Percentiles rank a stretch among this genome's conserved stretches.
These are phyloP conservation scores for Clathrospora elynae DNA, from an alignment of 2,329 filamentous ascomycete species.

Conservation along the genomic window DNA sequence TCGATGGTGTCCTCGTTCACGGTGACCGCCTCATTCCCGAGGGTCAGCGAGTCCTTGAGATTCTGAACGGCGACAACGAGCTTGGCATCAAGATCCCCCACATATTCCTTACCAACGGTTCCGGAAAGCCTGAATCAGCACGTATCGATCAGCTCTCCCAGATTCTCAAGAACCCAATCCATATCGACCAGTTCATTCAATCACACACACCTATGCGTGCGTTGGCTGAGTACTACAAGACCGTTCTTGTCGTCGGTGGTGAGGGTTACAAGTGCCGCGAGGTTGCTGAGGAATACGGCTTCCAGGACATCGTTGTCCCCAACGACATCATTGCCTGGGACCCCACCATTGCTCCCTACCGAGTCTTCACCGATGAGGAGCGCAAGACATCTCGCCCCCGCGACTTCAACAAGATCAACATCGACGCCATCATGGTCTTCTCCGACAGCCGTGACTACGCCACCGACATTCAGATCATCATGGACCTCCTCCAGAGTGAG, in stretches of 20 bases:
- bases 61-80: conserved; percentile 76
- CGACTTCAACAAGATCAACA: conserved; percentile 73
- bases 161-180: conserved; percentile 69
- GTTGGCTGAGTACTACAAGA: conserved; percentile 75
- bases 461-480: conserved; percentile 76
- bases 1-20: conserved; percentile 76
- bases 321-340: conserved; percentile 76
- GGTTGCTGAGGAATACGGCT: conserved; percentile 74
- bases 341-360: conserved; percentile 70
- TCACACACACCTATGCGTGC: conserved; percentile 79
- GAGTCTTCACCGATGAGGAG: conserved; percentile 70
- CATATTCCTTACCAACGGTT: conserved; percentile 77
- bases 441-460: conserved; percentile 75
- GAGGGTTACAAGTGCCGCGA: conserved; percentile 76
- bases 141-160: conserved; percentile 69
- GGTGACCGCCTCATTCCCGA: conserved; percentile 72
- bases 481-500: conserved; percentile 71
- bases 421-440: conserved; percentile 76
- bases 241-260: conserved; percentile 75
- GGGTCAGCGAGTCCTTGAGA: conserved; percentile 68
- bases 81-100: conserved; percentile 77
- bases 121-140: conserved; percentile 70
- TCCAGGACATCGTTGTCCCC: conserved; percentile 73
- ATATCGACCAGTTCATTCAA: conserved; percentile 76
- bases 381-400: conserved; percentile 69